Base-by-base conservation (phyloP, 441 rosid genomes). In the Jatropha podagrica region DNA sequence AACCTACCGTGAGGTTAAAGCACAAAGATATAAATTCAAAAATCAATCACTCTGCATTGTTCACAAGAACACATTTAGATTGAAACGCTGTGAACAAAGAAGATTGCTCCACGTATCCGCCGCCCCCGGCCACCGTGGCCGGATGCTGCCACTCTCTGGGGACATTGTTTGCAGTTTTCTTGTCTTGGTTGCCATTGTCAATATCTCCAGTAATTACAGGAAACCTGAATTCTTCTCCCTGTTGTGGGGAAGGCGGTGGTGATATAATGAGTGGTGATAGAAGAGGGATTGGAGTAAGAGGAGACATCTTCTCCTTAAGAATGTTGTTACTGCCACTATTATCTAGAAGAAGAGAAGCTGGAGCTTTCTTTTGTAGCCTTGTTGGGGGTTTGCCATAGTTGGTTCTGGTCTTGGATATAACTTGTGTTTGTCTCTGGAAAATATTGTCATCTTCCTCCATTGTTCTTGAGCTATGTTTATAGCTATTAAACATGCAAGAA, bases 291-390 rank as follows among this genome's bases (percentile, higher is more conserved):
- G 91, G 84, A 32, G 79, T 23, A 1, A 13, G 66, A 26, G 71
- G 27, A 10, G 74, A 17, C 1, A 60, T 14, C 13, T 64, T 18
- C 7, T 11, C 51, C 9, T 15, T 2, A 38, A 65, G 56, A 44
- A 68, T 41, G 74, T 42, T 73, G 64, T 15, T 37, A 52, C 41
- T 69, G 3, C 42, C 68, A 5, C 26, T 10, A 26, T 64, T 32
- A 15, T 54, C 66, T 18, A 91, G 78, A 69, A 67, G 69, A 80
- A 90, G 89, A 51, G 84, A 68, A 37, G 70, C 32, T 0, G 95
- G 94, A 7, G 92, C 95, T 14, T 78, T 80, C 66, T 75, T 86
- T 68, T 87, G 96, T n/a, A 87, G 85, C 85, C 94, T 90, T 51
- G 88, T 86, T 2, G 87, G 79, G 13, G 87, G 84, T 76, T 84